phyloP scores from a whole-genome alignment of 2,329 filamentous ascomycete genomes.

The Ophiostoma tasmaniense region DNA sequence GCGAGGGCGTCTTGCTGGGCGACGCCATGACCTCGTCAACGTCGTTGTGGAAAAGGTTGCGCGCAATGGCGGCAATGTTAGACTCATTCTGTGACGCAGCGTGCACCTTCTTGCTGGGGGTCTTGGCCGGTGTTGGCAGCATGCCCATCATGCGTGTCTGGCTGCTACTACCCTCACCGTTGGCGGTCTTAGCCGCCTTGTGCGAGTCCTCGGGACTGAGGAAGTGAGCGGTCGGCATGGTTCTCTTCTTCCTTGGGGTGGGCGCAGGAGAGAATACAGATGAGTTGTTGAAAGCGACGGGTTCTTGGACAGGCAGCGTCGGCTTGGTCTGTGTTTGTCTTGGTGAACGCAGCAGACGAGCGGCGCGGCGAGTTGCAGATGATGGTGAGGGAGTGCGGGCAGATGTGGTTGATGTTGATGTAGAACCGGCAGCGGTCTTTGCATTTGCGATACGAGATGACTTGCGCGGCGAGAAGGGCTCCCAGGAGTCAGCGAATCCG shows the following conservation, averaged over 20 bases:
- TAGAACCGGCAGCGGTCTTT: conserved; percentile 5
- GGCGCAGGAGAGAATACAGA: conserved; percentile 32
- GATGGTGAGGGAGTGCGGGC: conserved; percentile 48
- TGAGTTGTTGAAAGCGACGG: conserved; percentile 2
- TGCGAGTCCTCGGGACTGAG: conserved; percentile 36
- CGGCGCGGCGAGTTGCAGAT: conserved; percentile 23
- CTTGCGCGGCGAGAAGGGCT: conserved; percentile 65
- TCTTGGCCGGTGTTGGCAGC: conserved; percentile 73
- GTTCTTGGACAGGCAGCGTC: conserved; percentile 21
- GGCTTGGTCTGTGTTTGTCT: conserved; percentile 21
- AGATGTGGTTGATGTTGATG: conserved; percentile 24
- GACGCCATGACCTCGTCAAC: conserved; percentile 49
- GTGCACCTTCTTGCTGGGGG: conserved; percentile 53
- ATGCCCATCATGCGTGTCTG: conserved; percentile 38
- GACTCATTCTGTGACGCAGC: conserved; percentile 42
- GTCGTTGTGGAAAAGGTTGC: conserved; percentile 54
- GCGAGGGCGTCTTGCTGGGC: conserved; percentile 44
- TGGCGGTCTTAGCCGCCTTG: conserved; percentile 33
- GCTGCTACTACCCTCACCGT: conserved; percentile 28
- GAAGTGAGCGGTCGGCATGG: conserved; percentile 38
- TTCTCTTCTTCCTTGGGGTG: conserved; percentile 45
- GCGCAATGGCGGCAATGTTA: conserved; percentile 46
- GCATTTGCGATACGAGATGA: conserved; percentile 50
- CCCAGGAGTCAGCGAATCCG: conserved; percentile 60
- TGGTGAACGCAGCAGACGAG: conserved; percentile 25